These are phyloP conservation scores for Exophiala lecanii-corni DNA, from an alignment of 2,329 filamentous ascomycete species.

Conservation along the genomic window DNA sequence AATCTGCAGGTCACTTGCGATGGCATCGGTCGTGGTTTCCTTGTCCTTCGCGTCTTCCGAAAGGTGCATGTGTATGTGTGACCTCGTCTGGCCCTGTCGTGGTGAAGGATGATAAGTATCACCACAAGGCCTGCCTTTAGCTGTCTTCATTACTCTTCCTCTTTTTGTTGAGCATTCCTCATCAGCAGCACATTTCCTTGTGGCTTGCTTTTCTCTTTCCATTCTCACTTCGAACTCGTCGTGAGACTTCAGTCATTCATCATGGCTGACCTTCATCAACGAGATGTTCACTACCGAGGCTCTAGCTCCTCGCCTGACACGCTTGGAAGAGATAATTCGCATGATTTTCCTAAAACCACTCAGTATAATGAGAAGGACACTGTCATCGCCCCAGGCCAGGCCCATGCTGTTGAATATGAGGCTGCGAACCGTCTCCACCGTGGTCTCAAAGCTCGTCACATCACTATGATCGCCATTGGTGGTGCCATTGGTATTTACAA, in stretches of 20 bases:
- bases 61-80: too few relatives aligned
- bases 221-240: background rate
- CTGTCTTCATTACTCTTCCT: too few relatives aligned
- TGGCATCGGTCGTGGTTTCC: too few relatives aligned
- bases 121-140: too few relatives aligned
- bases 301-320: constrained; percentile 8
- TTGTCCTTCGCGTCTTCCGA: too few relatives aligned
- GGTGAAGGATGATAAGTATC: too few relatives aligned
- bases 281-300: constrained; percentile 5
- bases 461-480: constrained; percentile 42
- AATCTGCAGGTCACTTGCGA: too few relatives aligned
- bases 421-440: constrained; percentile 32
- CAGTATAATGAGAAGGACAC: background rate
- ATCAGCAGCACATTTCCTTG: too few relatives aligned
- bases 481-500: constrained; percentile 37
- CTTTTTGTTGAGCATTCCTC: too few relatives aligned
- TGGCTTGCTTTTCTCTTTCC: too few relatives aligned
- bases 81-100: too few relatives aligned
- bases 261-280: constrained; percentile 1
- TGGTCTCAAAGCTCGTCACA: constrained; percentile 38
- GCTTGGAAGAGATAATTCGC: background rate
- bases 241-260: background rate
- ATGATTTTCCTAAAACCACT: background rate
- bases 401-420: constrained; percentile 6
- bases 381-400: constrained; percentile 5